Conservation (phyloP, 2,329 filamentous ascomycete species). For the Trichoderma simmonsii region DNA sequence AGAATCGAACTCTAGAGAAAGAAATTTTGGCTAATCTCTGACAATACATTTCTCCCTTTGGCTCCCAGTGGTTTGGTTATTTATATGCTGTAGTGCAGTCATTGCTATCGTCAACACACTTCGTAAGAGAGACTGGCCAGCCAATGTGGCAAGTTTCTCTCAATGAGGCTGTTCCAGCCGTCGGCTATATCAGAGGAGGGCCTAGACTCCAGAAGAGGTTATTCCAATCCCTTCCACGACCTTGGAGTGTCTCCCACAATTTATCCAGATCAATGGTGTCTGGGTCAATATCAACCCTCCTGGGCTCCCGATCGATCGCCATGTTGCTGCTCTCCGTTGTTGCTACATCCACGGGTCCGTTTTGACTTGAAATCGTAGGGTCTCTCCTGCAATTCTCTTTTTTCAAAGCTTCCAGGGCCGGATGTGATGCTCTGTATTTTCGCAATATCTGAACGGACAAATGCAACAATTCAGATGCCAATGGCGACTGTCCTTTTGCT, state of each 20-base stretch:
- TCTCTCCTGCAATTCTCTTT: constrained; percentile 4
- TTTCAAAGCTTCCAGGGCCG: constrained; percentile 23
- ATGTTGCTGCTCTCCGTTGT: background rate
- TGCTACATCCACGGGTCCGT: background rate
- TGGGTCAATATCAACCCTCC: constrained; percentile 17
- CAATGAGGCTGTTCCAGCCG: background rate
- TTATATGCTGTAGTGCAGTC: background rate
- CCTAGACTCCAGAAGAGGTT: constrained; percentile 34
- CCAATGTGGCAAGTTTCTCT: background rate
- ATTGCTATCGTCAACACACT: background rate
- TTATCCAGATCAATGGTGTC: constrained; percentile 26
- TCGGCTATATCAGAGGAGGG: constrained; percentile 30
- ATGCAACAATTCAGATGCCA: constrained; percentile 31
- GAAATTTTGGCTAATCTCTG: background rate
- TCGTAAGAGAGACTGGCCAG: background rate
- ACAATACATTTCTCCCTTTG: background rate
- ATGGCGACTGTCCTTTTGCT: constrained; percentile 29
- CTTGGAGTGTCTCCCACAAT: constrained; percentile 27
- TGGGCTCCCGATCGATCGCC: constrained; percentile 19
- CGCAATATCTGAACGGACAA: constrained; percentile 31
- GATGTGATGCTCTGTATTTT: constrained; percentile 30
- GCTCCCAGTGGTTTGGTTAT: background rate
- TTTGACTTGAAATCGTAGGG: constrained; percentile 15
- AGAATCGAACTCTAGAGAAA: background rate
- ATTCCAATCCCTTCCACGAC: constrained; percentile 31